phyloP scores from a whole-genome alignment of 2,329 filamentous ascomycete species.

The Neoscytalidium dimidiatum region DNA sequence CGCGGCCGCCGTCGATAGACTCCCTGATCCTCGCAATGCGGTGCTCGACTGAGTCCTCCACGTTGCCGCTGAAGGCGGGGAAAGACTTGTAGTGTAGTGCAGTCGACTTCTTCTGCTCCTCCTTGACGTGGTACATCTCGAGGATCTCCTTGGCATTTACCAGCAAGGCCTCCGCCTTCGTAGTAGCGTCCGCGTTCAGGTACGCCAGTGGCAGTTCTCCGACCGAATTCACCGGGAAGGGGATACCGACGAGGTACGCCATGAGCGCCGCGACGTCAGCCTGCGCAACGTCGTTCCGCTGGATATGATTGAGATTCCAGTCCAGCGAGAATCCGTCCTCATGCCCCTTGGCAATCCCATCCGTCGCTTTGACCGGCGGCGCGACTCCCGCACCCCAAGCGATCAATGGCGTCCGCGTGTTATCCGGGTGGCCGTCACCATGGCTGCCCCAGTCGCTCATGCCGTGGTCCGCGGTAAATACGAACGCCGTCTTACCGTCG shows the following conservation, averaged over 20 bases:
- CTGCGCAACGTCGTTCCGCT: slow-evolving; percentile 87
- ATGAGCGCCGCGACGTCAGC: slow-evolving; percentile 94
- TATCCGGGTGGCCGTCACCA: slow-evolving; percentile 95
- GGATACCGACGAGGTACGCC: slow-evolving; percentile 84
- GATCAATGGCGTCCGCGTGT: slow-evolving; percentile 90
- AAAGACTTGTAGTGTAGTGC: slow-evolving; percentile 80
- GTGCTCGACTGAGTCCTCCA: slow-evolving; percentile 63
- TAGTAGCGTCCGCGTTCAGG: slow-evolving; percentile 67
- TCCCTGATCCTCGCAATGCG: slow-evolving; percentile 68
- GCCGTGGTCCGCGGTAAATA: slow-evolving; percentile 97
- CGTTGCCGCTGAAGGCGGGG: slow-evolving; percentile 63
- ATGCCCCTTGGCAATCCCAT: slow-evolving; percentile 72
- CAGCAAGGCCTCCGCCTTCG: slow-evolving; percentile 82
- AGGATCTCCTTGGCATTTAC: slow-evolving; percentile 84
- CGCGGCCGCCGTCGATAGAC: slow-evolving; percentile 66
- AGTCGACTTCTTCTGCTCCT: slow-evolving; percentile 74
- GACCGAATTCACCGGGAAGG: slow-evolving; percentile 95
- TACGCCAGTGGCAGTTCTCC: slow-evolving; percentile 87
- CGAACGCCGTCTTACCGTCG: slow-evolving; percentile 81
- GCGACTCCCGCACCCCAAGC: slow-evolving; percentile 92
- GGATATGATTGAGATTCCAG: slow-evolving; percentile 79
- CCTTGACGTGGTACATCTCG: slow-evolving; percentile 96
- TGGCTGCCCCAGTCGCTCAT: slow-evolving; percentile 99
- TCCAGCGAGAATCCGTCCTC: slow-evolving; percentile 85
- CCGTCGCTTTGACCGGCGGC: slow-evolving; percentile 61